A percentile compares a stretch with the other conserved stretches of the same genome.
Evolutionary conservation across 208 protist genomes (phyloP).

Genomic region (Trypanosoma lewisi): DNA sequence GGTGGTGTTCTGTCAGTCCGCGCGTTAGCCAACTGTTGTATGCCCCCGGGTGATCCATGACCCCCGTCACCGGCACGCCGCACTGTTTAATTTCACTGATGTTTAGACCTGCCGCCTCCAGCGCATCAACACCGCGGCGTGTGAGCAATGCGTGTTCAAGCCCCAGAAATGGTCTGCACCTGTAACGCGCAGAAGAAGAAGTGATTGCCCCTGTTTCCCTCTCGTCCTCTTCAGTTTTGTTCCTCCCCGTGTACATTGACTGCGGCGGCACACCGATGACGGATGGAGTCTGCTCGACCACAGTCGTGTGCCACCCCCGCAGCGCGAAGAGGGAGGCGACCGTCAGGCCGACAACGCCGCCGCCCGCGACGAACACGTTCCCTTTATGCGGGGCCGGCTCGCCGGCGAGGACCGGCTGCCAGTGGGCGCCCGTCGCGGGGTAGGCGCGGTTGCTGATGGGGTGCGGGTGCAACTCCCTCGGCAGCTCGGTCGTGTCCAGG

Average conservation of each 20-base stretch:
- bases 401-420: constrained; percentile 70
- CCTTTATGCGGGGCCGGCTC: constrained; percentile 80
- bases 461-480: constrained; percentile 65
- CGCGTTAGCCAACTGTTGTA: constrained; percentile 84
- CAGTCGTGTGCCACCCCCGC: constrained; percentile 86
- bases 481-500: constrained; percentile 54
- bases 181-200: neutral
- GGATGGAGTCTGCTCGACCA: constrained; percentile 57
- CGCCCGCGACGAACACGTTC: constrained; percentile 82
- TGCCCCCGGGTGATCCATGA: constrained; percentile 83
- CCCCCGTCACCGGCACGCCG: constrained; percentile 65
- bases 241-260: neutral
- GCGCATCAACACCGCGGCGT: constrained; percentile 68
- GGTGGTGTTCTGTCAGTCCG: constrained; percentile 77
- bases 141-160: constrained; percentile 80
- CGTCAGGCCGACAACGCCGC: constrained; percentile 77
- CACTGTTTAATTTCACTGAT: constrained; percentile 37
- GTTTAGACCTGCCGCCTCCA: constrained; percentile 70
- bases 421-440: constrained; percentile 70
- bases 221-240: neutral
- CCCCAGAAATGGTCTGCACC: constrained; percentile 43
- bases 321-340: constrained; percentile 64
- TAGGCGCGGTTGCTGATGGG: constrained; percentile 90
- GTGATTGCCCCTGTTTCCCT: neutral
- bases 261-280: constrained; percentile 13